Evolutionary conservation across 768 basidiomycete species (phyloP).

Genomic region (Filobasidium floriforme): DNA sequence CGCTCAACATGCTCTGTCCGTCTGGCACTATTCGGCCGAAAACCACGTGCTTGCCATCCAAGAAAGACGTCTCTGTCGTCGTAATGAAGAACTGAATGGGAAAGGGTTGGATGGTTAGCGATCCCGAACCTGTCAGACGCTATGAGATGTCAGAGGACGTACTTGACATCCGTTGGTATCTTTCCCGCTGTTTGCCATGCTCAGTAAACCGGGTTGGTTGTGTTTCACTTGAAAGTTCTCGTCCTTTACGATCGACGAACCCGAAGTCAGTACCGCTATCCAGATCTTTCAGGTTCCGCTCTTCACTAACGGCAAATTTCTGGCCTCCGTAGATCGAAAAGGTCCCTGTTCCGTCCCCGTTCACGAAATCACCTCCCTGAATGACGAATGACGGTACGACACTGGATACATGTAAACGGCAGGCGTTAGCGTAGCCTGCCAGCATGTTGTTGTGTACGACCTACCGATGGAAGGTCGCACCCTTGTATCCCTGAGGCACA

Average conservation of each 20-base stretch:
- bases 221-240: slow-evolving; percentile 94
- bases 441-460: slow-evolving; percentile 25
- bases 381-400: slow-evolving; percentile 67
- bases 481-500: slow-evolving; percentile 83
- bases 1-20: slow-evolving; percentile 61
- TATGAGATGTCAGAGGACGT: background rate
- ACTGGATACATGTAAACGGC: slow-evolving; percentile 29
- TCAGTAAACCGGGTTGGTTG: slow-evolving; percentile 71
- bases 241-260: too few relatives aligned
- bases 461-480: slow-evolving; percentile 83
- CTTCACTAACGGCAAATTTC: slow-evolving; percentile 68
- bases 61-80: slow-evolving; percentile 85
- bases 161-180: slow-evolving; percentile 26
- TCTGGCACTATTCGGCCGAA: slow-evolving; percentile 54
- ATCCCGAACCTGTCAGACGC: background rate
- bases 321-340: slow-evolving; percentile 90
- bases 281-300: slow-evolving; percentile 47
- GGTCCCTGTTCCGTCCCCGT: slow-evolving; percentile 87
- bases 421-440: background rate
- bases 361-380: slow-evolving; percentile 93
- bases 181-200: slow-evolving; percentile 59
- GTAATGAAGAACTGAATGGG: slow-evolving; percentile 83
- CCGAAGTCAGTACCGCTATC: too few relatives aligned
- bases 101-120: background rate
- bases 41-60: slow-evolving; percentile 57